Base-by-base conservation (phyloP, 2,329 filamentous ascomycete genomes). In the Ceratocystis alfenasii region DNA sequence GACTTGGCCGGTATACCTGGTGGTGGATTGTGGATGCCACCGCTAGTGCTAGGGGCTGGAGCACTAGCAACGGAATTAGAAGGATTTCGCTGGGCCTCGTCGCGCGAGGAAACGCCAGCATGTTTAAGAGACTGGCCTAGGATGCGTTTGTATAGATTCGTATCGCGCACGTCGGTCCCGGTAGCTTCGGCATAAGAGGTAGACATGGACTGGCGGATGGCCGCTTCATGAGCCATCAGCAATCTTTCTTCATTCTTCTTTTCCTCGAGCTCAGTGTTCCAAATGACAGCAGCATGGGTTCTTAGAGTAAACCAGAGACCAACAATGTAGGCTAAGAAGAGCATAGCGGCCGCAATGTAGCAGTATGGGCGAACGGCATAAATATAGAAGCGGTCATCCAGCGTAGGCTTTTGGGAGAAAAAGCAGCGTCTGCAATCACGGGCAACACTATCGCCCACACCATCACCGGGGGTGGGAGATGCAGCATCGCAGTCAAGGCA, bases 251-350 rank as follows among this genome's bases (percentile, higher is more conserved):
- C 82, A 50, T 83, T 79, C 71, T 84, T 87, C 76, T 90, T 92
- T 75, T 92, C 88, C 48, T 92, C 88, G 2, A 81, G 74, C 69
- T 96, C 92, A 7, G 83, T 87, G 71, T 91, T 94, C 94, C 94
- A 99, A 70, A 99, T 99, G 59, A 96, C 88, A 3, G 95, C 92
- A 3, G 94, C 94, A 73, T 99, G 94, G 0, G 94, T 99, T 69
- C 94, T 84, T 22, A 99, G 82, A 0, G 94, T 99, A 75, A 99
- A 99, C 81, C 94, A 90, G 15, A 99, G 80, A 28, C 94, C 94
- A 68, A 97, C 94, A 45, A 94, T 80, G 73, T 99, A 99, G 0
- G 92, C 95, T 33, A 96, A 78, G 76, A 99, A 97, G 15, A 99
- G 80, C 72, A 95, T 81, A 3, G 87, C 77, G 0, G 94, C 90